Percentiles rank a stretch among this genome's conserved stretches.
These are phyloP conservation scores for Huntiella decipiens DNA, from an alignment of 2,329 filamentous ascomycete genomes.

Conservation along the genomic window DNA sequence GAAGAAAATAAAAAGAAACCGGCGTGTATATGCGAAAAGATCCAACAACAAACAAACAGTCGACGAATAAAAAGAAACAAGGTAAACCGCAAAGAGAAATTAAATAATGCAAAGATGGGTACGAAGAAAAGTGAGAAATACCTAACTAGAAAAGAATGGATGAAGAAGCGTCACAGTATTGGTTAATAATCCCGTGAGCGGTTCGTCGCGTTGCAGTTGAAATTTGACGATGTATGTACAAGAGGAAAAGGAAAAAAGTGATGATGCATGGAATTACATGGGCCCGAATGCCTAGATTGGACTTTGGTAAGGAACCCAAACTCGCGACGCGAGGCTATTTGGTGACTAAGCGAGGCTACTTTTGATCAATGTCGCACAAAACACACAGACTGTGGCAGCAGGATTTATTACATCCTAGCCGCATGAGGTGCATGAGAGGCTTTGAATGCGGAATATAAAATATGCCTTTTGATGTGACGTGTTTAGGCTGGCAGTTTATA, in stretches of 20 bases:
- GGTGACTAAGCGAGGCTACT: conserved; percentile 10
- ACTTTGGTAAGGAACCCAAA: background rate
- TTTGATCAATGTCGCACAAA: no score
- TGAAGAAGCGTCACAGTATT: conserved; percentile 2
- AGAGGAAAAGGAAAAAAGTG: background rate
- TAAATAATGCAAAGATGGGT: background rate
- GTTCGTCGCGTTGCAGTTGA: conserved; percentile 7
- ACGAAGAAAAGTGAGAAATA: background rate
- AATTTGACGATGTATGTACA: background rate
- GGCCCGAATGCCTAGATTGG: background rate
- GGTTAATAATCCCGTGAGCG: conserved; percentile 1
- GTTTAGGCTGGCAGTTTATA: no score
- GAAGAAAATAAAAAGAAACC: background rate
- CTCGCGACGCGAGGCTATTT: conserved; percentile 10
- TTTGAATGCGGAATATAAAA: no score
- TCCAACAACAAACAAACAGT: conserved; percentile 2
- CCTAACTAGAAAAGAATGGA: conserved; percentile 7
- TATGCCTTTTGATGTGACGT: no score
- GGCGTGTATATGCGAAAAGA: background rate
- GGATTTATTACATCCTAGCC: no score
- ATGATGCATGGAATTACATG: background rate
- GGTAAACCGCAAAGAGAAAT: conserved; percentile 4
- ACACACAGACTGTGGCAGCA: no score
- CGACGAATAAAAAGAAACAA: conserved; percentile 1
- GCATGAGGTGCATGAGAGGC: no score